Base-by-base conservation (phyloP, 805 yeast genomes). In the Blastobotrys peoriensis region DNA sequence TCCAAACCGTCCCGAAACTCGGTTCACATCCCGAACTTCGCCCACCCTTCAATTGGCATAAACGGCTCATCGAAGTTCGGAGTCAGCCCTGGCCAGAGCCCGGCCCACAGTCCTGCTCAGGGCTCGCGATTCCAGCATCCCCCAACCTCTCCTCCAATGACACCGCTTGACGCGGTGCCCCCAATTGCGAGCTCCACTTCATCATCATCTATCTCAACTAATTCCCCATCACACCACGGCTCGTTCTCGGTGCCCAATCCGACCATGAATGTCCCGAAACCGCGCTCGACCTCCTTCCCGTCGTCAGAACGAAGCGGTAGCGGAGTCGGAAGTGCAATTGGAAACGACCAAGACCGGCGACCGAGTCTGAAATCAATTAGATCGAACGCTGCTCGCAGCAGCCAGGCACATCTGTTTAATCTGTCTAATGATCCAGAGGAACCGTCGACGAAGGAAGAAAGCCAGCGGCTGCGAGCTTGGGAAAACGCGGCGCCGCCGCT, bases 401-500 rank as follows among this genome's bases (percentile, higher is more conserved):
- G 28, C 34, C 5, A 13, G 35, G 23, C 5, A 10, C 41, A 5
- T 16, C 21, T 27, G 35, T 19, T 4, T 33, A n/a, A 15, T 15
- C 19, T 21, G 18, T 9, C 40, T 21, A 16, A 13, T 21, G 10
- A n/a, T 18, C 13, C 10, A 21, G 23, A 15, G n/a, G 19, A 17
- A 6, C 20, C 16, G 16, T 17, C 9, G 5, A 13, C 15, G 10
- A 25, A 38, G 10, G 40, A 38, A 6, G 40, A 38, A 8, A 9
- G 4, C 9, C 22, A 39, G 16, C 3, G 36, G 16, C 13, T 15
- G 5, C 42, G 22, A n/a, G 38, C 15, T 23, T 25, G 30, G 30
- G 34, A 41, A 17, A 33, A 19, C 15, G 49, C 49, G 4, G 46
- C 45, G 15, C 50, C 51, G 10, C 53, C 52, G 2, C 43, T 51